A percentile compares a stretch with the other conserved stretches of the same genome.
Conservation (phyloP, 192 early-diverging fungal species). For the Umbelopsis sp. region DNA sequence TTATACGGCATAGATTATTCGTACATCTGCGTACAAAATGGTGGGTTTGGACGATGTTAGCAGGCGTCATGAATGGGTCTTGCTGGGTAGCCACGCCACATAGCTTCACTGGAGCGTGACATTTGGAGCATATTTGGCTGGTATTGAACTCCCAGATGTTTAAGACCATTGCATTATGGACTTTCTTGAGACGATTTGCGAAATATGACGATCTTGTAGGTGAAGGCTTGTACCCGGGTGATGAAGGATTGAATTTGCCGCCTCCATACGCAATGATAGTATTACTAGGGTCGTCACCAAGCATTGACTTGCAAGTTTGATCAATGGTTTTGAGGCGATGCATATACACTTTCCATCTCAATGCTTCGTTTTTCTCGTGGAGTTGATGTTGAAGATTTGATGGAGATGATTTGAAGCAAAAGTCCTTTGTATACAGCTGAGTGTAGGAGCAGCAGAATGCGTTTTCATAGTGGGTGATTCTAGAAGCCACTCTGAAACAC, state of each 20-base stretch:
- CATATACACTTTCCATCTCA: neutral
- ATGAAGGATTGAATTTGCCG: neutral
- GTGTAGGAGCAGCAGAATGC: neutral
- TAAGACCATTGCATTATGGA: neutral
- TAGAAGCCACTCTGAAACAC: neutral
- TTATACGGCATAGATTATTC: conserved; percentile 8
- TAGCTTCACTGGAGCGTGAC: neutral
- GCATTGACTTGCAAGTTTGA: neutral
- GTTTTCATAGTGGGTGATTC: neutral
- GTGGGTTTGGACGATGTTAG: neutral
- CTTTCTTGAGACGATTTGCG: neutral
- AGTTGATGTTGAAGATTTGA: neutral
- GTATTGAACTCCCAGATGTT: neutral
- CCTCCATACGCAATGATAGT: neutral
- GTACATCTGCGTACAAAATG: conserved; percentile 1
- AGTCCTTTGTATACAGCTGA: neutral
- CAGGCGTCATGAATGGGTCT: conserved; percentile 1
- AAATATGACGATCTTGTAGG: neutral
- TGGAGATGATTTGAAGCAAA: neutral
- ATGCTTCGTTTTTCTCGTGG: neutral
- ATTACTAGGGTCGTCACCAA: neutral
- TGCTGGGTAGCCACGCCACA: neutral
- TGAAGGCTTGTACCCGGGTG: neutral
- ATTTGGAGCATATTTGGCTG: neutral
- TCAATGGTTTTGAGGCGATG: neutral